Evolutionary conservation across 768 basidiomycete species (phyloP).

Genomic region (Nidula microcarpa): DNA sequence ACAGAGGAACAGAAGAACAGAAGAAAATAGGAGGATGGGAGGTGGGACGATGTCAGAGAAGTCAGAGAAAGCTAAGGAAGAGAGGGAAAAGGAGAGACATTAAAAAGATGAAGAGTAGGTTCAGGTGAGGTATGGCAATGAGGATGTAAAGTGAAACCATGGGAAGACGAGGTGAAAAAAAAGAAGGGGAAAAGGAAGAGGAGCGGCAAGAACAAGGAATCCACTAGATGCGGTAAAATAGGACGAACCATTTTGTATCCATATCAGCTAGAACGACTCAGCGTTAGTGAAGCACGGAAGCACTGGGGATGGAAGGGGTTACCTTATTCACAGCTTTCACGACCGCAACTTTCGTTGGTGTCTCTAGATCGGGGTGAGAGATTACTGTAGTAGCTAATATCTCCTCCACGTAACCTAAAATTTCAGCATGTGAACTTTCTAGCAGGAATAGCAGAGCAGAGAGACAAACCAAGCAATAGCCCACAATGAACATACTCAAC

Average conservation of each 20-base stretch:
- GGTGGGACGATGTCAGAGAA: too few relatives aligned
- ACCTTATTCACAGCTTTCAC: conserved; percentile 39
- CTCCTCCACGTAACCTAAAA: conserved; percentile 32
- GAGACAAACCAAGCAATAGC: background rate
- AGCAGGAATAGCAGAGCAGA: conserved; percentile 21
- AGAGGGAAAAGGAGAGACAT: background rate
- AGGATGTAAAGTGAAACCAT: background rate
- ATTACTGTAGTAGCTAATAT: conserved; percentile 39
- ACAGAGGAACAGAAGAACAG: too few relatives aligned
- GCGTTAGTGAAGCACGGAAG: conserved; percentile 10
- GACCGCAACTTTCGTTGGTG: conserved; percentile 35
- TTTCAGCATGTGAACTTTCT: conserved; percentile 9
- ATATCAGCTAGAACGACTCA: conserved; percentile 29
- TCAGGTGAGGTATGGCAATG: background rate
- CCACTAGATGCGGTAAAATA: background rate
- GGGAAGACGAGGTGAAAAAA: background rate
- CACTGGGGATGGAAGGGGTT: too few relatives aligned
- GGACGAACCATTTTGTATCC: conserved; percentile 38
- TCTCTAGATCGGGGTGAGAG: conserved; percentile 30
- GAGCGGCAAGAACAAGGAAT: background rate
- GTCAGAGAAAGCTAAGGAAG: too few relatives aligned
- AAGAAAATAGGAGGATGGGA: too few relatives aligned
- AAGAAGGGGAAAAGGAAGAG: background rate
- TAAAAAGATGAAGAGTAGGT: background rate
- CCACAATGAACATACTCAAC: conserved; percentile 36